Percentiles rank a stretch among this genome's conserved stretches.
phyloP scores from a whole-genome alignment of 345 rosid genomes.

The Theobroma cacao region DNA sequence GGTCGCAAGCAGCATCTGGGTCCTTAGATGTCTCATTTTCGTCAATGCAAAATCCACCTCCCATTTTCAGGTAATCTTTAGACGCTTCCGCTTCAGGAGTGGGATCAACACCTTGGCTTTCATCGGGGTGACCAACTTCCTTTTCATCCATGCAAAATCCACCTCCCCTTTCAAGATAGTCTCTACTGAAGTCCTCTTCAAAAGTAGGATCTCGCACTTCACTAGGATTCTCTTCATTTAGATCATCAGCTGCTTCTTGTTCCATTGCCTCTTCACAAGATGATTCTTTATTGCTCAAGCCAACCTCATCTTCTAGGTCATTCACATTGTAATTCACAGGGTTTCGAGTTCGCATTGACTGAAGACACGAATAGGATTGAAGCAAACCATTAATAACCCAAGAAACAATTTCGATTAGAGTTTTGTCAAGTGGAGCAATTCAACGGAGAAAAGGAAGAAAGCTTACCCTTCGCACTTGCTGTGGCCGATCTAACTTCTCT shows the following conservation, averaged over 20 bases:
- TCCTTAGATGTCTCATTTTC: slow-evolving; percentile 37
- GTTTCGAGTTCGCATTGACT: slow-evolving; percentile 39
- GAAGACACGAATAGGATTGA: background rate
- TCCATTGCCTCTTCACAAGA: slow-evolving; percentile 24
- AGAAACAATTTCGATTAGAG: background rate
- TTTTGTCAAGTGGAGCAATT: background rate
- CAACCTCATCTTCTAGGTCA: slow-evolving; percentile 43
- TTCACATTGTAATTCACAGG: slow-evolving; percentile 43
- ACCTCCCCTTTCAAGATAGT: slow-evolving; percentile 45
- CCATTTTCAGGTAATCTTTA: slow-evolving; percentile 44
- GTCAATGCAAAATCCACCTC: slow-evolving; percentile 76
- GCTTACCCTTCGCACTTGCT: slow-evolving; percentile 68
- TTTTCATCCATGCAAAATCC: slow-evolving; percentile 54
- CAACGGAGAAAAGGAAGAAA: background rate
- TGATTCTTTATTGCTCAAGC: slow-evolving; percentile 25
- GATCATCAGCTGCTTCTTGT: slow-evolving; percentile 15
- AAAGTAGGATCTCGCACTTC: slow-evolving; percentile 21
- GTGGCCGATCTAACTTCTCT: slow-evolving; percentile 27
- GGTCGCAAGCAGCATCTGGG: slow-evolving; percentile 18
- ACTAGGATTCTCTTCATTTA: slow-evolving; percentile 14
- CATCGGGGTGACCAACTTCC: slow-evolving; percentile 28
- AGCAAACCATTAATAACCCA: background rate
- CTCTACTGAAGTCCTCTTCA: slow-evolving; percentile 18
- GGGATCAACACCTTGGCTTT: slow-evolving; percentile 21
- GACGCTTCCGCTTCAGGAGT: slow-evolving; percentile 24